Conservation (phyloP, 2,329 filamentous ascomycete genomes). For the Torrubiellomyces zombiae region DNA sequence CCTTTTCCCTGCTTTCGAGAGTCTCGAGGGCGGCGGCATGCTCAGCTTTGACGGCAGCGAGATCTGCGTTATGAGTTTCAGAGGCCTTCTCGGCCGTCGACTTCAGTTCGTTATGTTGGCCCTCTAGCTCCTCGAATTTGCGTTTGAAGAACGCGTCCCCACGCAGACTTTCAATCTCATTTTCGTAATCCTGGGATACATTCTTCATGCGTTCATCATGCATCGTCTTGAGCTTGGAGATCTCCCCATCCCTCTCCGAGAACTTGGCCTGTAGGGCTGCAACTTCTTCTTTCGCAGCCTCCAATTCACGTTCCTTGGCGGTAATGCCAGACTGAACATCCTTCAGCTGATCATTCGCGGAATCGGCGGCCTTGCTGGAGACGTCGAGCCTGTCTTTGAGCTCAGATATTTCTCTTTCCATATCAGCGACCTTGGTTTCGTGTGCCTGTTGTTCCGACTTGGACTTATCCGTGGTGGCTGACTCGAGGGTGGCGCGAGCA, state of each 20-base stretch:
- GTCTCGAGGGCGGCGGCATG: conserved; percentile 26
- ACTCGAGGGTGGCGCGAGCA: conserved; percentile 27
- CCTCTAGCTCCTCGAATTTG: conserved; percentile 44
- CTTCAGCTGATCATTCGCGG: conserved; percentile 20
- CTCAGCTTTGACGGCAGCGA: conserved; percentile 25
- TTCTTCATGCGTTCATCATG: conserved; percentile 42
- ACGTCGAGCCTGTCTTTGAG: conserved; percentile 30
- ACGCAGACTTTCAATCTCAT: conserved; percentile 46
- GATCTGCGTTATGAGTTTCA: conserved; percentile 22
- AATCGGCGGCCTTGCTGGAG: conserved; percentile 27
- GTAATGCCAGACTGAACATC: conserved; percentile 23
- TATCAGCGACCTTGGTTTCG: conserved; percentile 26
- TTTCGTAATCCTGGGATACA: conserved; percentile 43
- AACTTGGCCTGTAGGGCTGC: conserved; percentile 31
- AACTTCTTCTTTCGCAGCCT: conserved; percentile 22
- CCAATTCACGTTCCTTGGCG: conserved; percentile 28
- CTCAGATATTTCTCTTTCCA: conserved; percentile 35
- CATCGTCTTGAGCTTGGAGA: conserved; percentile 34
- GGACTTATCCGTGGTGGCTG: conserved; percentile 25
- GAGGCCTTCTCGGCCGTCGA: conserved; percentile 17
- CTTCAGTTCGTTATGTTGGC: conserved; percentile 35
- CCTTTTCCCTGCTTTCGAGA: conserved; percentile 32
- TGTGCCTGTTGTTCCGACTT: conserved; percentile 28
- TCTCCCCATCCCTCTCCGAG: conserved; percentile 30
- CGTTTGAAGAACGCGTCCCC: conserved; percentile 48